Evolutionary conservation across 2,329 filamentous ascomycete species (phyloP).

Genomic region (Metarhizium humberi): DNA sequence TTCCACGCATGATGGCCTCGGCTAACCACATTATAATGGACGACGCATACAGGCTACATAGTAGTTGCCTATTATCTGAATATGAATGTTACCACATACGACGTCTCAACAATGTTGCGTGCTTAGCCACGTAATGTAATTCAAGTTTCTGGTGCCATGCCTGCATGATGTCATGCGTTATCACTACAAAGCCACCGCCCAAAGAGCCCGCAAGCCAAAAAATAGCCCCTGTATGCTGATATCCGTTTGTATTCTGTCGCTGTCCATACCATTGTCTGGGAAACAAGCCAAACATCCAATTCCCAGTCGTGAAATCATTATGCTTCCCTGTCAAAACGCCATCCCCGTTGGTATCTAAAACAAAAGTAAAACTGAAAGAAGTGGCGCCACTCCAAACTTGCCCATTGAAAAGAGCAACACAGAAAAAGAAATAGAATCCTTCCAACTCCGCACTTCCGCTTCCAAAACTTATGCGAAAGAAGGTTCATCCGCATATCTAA

Average conservation of each 20-base stretch:
- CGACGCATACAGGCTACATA: too few species aligned
- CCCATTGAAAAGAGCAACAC: neutral
- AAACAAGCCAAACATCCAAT: neutral
- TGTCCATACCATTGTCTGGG: neutral
- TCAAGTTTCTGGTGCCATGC: too few species aligned
- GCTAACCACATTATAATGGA: too few species aligned
- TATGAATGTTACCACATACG: too few species aligned
- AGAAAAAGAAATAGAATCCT: neutral
- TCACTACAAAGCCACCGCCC: neutral
- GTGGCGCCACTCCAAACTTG: neutral
- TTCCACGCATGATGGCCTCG: too few species aligned
- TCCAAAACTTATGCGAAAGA: neutral
- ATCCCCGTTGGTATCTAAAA: neutral
- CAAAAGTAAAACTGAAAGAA: neutral
- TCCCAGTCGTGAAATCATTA: neutral
- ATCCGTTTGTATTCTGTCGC: neutral
- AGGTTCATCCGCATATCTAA: neutral
- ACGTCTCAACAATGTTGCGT: too few species aligned
- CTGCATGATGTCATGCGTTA: neutral
- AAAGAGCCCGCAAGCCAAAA: neutral
- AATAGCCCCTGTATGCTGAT: neutral
- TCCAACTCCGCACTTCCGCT: neutral
- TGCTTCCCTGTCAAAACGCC: neutral
- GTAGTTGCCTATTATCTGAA: too few species aligned
- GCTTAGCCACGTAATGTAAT: too few species aligned